Evolutionary conservation across 202 grass and related monocot genomes (phyloP), one percentile per base, ranked within the genome.

Genomic region (Tripidium arundinaceum): DNA sequence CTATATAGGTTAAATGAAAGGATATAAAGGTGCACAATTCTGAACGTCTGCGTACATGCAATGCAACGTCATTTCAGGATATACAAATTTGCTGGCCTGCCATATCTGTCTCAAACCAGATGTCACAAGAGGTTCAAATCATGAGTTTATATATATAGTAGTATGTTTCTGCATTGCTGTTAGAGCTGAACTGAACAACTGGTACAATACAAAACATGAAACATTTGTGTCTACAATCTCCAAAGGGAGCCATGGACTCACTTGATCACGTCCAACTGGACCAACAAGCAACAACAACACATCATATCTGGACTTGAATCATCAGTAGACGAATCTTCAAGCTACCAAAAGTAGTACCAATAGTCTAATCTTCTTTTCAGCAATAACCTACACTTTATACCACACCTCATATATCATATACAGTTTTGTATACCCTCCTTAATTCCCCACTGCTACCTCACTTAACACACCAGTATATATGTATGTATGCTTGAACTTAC

Each of bases 331-430:
- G 76, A 82, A 85, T 68, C 73, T 85, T 84, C 87, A 82, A 84
- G 74, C 85, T 81, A 86, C 59, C 77, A 82, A 91, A 88, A 94
- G 81, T 70, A 93, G 81, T 57, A 57, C 21, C 21, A 22, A 57
- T 70, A 90, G 83, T 85, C 86, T 87, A 94, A 5, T 33, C 18
- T 49, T 79, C 66, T 88, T 81, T 94, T 84, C 76, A 89, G 57
- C 72, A 89, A 73, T 81, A 93, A 89, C 80, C 88, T 91, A 91
- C 76, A 22, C 50, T 55, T 71, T 71, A 61, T 27, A 31, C 83
- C 76, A 42, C 40, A 73, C 10, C 29, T 74, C 74, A 60, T 31
- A 62, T 16, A n/a, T n/a, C 66, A 83, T 88, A 91, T 84, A 81
- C 83, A 83, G 14, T 64, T n/a, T 55, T 21, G 45, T 86, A 76